These are phyloP conservation scores for Trichodelitschia bisporula DNA, from an alignment of 495 filamentous ascomycete genomes.

Conservation along the genomic window DNA sequence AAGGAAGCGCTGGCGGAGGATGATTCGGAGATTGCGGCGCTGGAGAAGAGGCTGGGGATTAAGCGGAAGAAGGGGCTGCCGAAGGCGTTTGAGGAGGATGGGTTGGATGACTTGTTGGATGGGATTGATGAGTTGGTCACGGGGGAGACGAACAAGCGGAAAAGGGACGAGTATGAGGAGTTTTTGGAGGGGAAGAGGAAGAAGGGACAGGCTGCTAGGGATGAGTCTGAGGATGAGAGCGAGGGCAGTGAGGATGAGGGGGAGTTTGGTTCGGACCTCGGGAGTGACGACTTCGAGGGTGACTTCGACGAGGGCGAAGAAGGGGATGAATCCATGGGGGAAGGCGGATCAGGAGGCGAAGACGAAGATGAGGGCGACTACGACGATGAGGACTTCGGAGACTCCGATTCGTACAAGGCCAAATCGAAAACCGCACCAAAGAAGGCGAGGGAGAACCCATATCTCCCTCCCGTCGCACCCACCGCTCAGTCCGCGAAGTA, in stretches of 20 bases:
- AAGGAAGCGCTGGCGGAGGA: slow-evolving; percentile 45
- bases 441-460: slow-evolving; percentile 32
- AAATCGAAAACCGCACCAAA: slow-evolving; percentile 12
- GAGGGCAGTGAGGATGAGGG: not conserved
- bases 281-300: slow-evolving; percentile 12
- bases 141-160: slow-evolving; percentile 37
- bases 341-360: too few relatives aligned
- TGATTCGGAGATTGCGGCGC: slow-evolving; percentile 62
- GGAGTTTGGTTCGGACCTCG: slow-evolving; percentile 5
- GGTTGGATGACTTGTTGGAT: slow-evolving; percentile 53
- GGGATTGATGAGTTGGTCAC: too few relatives aligned
- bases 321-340: slow-evolving; percentile 7
- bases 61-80: slow-evolving; percentile 53
- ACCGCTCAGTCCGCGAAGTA: slow-evolving; percentile 34
- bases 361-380: slow-evolving; percentile 19
- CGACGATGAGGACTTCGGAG: slow-evolving; percentile 10
- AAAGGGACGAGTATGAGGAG: slow-evolving; percentile 24
- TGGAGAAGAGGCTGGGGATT: slow-evolving; percentile 75
- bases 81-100: slow-evolving; percentile 63
- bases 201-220: slow-evolving; percentile 32
- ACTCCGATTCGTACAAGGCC: slow-evolving; percentile 10
- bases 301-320: slow-evolving; percentile 13
- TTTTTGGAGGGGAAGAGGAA: slow-evolving; percentile 37
- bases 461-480: slow-evolving; percentile 25
- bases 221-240: slow-evolving; percentile 18